These are phyloP conservation scores for Saposhnikovia divaricata DNA, from an alignment of 129 eudicot species.

Conservation along the genomic window DNA sequence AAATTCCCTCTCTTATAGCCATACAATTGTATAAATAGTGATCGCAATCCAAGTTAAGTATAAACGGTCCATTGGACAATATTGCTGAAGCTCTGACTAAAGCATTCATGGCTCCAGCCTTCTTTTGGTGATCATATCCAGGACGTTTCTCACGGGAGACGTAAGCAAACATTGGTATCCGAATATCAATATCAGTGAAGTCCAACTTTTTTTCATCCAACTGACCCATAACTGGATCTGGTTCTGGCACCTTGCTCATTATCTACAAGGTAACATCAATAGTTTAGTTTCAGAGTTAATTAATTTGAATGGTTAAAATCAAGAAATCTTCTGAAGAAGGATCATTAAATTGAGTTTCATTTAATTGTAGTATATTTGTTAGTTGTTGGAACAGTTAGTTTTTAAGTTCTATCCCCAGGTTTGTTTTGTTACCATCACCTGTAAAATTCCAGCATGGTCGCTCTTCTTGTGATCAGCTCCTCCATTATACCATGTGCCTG, in stretches of 20 bases:
- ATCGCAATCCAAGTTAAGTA: conserved; percentile 89
- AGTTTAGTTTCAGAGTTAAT: neutral
- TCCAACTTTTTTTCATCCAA: conserved; percentile 55
- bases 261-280: conserved; percentile 33
- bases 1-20: conserved; percentile 82
- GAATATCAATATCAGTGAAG: conserved; percentile 55
- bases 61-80: conserved; percentile 83
- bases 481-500: conserved; percentile 73
- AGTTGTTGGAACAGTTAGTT: neutral
- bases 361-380: neutral
- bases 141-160: conserved; percentile 86
- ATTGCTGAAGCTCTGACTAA: conserved; percentile 81
- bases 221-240: conserved; percentile 66
- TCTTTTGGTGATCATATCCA: conserved; percentile 83
- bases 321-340: neutral
- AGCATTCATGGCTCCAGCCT: conserved; percentile 95
- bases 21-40: conserved; percentile 59
- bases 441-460: conserved; percentile 84
- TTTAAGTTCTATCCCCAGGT: neutral
- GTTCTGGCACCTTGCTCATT: conserved; percentile 83
- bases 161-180: conserved; percentile 85
- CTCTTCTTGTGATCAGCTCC: conserved; percentile 67
- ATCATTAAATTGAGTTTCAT: neutral
- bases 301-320: neutral
- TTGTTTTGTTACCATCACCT: conserved; percentile 23